These are phyloP conservation scores for Bretziella fagacearum DNA, from an alignment of 2,329 filamentous ascomycete species.

Conservation along the genomic window DNA sequence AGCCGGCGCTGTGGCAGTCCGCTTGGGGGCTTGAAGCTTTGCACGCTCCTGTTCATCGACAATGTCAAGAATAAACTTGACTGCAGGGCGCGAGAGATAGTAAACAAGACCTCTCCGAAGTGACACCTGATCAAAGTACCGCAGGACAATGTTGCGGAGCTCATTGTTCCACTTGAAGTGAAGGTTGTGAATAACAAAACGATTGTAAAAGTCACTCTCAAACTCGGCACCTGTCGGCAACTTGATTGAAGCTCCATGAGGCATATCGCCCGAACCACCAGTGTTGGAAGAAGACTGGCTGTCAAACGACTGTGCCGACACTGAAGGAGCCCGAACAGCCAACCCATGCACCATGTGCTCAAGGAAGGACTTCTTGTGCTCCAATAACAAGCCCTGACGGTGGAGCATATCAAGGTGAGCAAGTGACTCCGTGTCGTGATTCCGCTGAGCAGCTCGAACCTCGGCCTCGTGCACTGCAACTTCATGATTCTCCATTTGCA, in stretches of 20 bases:
- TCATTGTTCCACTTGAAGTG: slow-evolving; percentile 98
- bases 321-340: slow-evolving; percentile 7
- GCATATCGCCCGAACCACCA: slow-evolving; percentile 26
- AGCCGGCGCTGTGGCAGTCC: slow-evolving; percentile 10
- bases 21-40: slow-evolving; percentile 25
- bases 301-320: slow-evolving; percentile 3
- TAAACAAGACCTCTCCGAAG: slow-evolving; percentile 94
- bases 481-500: slow-evolving; percentile 61
- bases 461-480: slow-evolving; percentile 60
- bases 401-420: slow-evolving; percentile 44
- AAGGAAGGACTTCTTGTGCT: slow-evolving; percentile 40
- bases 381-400: slow-evolving; percentile 37
- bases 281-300: background rate
- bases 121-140: slow-evolving; percentile 93
- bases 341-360: slow-evolving; percentile 33
- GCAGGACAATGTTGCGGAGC: slow-evolving; percentile 83
- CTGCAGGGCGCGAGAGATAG: slow-evolving; percentile 84
- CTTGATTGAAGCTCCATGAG: slow-evolving; percentile 41
- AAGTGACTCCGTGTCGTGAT: slow-evolving; percentile 33
- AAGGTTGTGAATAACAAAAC: slow-evolving; percentile 94
- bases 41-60: slow-evolving; percentile 81
- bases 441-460: slow-evolving; percentile 40
- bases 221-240: slow-evolving; percentile 61
- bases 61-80: slow-evolving; percentile 96
- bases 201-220: slow-evolving; percentile 90